Evolutionary conservation across 2,329 filamentous ascomycete genomes (phyloP).

Genomic region (Onygenales sp.): DNA sequence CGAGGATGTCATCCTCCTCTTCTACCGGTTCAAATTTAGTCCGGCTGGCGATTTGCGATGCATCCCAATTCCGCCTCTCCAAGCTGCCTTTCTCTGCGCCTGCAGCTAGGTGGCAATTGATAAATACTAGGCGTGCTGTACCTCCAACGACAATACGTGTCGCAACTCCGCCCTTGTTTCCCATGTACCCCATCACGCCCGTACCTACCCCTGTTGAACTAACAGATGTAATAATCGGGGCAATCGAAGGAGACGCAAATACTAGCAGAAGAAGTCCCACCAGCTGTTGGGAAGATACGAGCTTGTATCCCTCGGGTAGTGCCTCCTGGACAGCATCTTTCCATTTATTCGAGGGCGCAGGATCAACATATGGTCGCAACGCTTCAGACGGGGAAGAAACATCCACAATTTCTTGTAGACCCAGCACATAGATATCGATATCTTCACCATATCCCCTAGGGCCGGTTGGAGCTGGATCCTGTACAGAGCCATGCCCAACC

Average conservation of each 20-base stretch:
- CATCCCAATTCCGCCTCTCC: constrained; percentile 85
- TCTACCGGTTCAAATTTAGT: constrained; percentile 71
- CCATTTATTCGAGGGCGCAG: constrained; percentile 65
- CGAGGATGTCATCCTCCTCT: constrained; percentile 53
- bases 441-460: constrained; percentile 51
- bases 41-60: constrained; percentile 63
- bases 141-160: constrained; percentile 79
- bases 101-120: constrained; percentile 86
- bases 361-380: constrained; percentile 65
- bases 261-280: constrained; percentile 76
- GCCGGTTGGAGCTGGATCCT: background rate
- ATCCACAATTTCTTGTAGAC: constrained; percentile 86
- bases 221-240: constrained; percentile 65
- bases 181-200: constrained; percentile 83
- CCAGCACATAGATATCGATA: constrained; percentile 83
- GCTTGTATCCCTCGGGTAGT: constrained; percentile 65
- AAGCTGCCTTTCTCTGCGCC: constrained; percentile 68
- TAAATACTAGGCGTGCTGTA: constrained; percentile 77
- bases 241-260: constrained; percentile 71
- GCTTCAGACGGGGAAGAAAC: constrained; percentile 68
- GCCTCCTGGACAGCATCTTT: constrained; percentile 64
- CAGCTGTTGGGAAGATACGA: constrained; percentile 74
- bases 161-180: constrained; percentile 87
- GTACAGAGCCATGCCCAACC: background rate
- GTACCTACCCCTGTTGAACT: constrained; percentile 80